These are phyloP conservation scores for Lachnellula hyalina DNA, from an alignment of 2,329 filamentous ascomycete genomes.

Conservation along the genomic window DNA sequence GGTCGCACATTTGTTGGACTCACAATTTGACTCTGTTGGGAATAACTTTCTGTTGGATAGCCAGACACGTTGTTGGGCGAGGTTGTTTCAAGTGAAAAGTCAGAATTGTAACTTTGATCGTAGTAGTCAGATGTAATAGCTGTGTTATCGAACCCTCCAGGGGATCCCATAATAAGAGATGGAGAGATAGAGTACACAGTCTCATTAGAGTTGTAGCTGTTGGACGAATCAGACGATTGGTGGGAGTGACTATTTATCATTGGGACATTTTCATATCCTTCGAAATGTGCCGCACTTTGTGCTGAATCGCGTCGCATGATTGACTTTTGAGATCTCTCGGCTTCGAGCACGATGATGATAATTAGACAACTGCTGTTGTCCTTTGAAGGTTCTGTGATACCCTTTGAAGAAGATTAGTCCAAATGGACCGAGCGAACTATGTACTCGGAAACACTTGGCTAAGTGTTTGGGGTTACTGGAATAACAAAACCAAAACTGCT, in stretches of 20 bases:
- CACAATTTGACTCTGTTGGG: background rate
- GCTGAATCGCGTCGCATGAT: background rate
- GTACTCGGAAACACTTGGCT: background rate
- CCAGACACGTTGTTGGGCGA: background rate
- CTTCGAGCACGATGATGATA: background rate
- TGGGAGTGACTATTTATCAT: background rate
- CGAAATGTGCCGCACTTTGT: background rate
- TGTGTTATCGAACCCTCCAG: background rate
- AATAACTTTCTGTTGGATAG: background rate
- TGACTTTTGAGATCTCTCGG: background rate
- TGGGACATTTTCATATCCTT: background rate
- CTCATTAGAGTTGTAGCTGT: background rate
- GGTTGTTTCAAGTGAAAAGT: background rate
- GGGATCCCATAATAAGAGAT: background rate
- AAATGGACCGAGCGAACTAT: background rate
- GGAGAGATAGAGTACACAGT: background rate
- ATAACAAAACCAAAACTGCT: background rate
- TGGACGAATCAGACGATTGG: background rate
- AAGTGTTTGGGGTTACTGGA: background rate
- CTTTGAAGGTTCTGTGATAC: conserved; percentile 11
- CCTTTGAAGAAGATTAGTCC: conserved; percentile 7
- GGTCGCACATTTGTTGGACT: background rate
- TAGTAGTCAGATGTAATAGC: background rate
- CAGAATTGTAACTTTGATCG: background rate
- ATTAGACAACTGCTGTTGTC: background rate